phyloP scores from a whole-genome alignment of 2,329 filamentous ascomycete species.

The Fusarium cyanostomum region DNA sequence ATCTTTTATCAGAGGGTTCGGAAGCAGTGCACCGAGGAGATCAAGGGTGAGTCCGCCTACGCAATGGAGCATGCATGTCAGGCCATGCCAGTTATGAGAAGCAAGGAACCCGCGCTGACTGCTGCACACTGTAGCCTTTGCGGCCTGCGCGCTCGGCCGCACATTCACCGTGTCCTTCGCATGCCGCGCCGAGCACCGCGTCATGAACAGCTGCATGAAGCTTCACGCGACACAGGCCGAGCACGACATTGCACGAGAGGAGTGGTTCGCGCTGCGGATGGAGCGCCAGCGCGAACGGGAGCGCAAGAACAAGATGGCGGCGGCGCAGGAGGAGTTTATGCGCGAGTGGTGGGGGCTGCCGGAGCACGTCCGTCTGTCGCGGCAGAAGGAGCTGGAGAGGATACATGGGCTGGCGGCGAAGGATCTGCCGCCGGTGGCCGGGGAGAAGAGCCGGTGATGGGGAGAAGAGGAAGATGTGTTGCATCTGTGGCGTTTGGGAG shows the following conservation, averaged over 20 bases:
- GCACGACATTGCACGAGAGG: conserved; percentile 87
- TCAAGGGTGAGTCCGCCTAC: conserved; percentile 68
- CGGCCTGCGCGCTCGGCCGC: conserved; percentile 84
- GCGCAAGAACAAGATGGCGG: conserved; percentile 66
- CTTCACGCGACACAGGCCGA: conserved; percentile 83
- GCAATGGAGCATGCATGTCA: neutral
- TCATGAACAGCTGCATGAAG: conserved; percentile 96
- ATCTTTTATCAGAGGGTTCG: conserved; percentile 84
- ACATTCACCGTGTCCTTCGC: conserved; percentile 89
- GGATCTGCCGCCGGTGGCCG: conserved; percentile 33
- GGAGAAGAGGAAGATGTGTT: conserved; percentile 6
- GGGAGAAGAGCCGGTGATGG: conserved; percentile 16
- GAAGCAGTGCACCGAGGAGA: conserved; percentile 77
- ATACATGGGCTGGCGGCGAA: conserved; percentile 62
- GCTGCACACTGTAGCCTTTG: conserved; percentile 73
- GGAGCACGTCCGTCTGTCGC: conserved; percentile 62
- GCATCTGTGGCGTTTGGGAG: conserved; percentile 40
- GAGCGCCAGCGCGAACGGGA: conserved; percentile 75
- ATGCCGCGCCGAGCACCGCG: conserved; percentile 80
- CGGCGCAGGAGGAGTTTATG: conserved; percentile 72
- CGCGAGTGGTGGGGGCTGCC: conserved; percentile 74
- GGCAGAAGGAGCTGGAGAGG: conserved; percentile 62
- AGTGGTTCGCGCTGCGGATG: conserved; percentile 87
- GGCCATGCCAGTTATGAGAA: neutral
- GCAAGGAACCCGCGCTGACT: neutral